Percentiles rank a stretch among this genome's conserved stretches.
Evolutionary conservation across 768 basidiomycete genomes (phyloP).

Genomic region (Holtermannia corniformis): DNA sequence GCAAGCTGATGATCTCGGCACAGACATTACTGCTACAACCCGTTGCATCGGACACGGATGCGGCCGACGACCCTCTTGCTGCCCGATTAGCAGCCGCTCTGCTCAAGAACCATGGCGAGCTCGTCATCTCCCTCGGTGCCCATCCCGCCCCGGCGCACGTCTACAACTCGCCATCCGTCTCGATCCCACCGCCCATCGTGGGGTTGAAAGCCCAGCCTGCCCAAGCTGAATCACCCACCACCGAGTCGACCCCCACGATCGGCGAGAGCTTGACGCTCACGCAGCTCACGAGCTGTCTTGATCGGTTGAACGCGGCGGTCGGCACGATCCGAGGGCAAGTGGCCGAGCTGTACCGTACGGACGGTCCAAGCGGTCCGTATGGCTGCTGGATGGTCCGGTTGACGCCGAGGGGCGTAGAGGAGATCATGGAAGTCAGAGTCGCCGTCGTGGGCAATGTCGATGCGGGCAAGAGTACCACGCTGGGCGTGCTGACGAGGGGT

Average conservation of each 20-base stretch:
- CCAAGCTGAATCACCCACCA: neutral
- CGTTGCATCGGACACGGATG: conserved; percentile 3
- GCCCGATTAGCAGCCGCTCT: conserved; percentile 17
- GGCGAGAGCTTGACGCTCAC: conserved; percentile 12
- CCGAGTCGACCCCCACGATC: conserved; percentile 1
- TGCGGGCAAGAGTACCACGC: conserved; percentile 86
- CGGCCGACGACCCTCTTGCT: conserved; percentile 11
- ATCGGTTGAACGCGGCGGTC: conserved; percentile 17
- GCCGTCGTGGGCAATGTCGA: conserved; percentile 83
- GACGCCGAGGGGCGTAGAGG: conserved; percentile 32
- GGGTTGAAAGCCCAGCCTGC: neutral
- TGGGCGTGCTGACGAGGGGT: conserved; percentile 93
- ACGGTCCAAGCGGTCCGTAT: conserved; percentile 9
- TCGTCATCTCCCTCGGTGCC: conserved; percentile 34
- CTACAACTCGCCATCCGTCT: conserved; percentile 19
- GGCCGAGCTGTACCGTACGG: conserved; percentile 30
- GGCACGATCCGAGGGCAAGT: conserved; percentile 25
- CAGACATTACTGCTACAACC: conserved; percentile 12
- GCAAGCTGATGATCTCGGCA: neutral
- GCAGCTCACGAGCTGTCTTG: conserved; percentile 19
- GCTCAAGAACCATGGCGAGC: conserved; percentile 34
- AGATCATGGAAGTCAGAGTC: conserved; percentile 67
- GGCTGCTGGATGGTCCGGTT: conserved; percentile 33
- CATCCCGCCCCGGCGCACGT: conserved; percentile 26
- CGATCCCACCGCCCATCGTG: neutral